Evolutionary conservation across 2,329 filamentous ascomycete species (phyloP).

Genomic region (Penicillium sp.): DNA sequence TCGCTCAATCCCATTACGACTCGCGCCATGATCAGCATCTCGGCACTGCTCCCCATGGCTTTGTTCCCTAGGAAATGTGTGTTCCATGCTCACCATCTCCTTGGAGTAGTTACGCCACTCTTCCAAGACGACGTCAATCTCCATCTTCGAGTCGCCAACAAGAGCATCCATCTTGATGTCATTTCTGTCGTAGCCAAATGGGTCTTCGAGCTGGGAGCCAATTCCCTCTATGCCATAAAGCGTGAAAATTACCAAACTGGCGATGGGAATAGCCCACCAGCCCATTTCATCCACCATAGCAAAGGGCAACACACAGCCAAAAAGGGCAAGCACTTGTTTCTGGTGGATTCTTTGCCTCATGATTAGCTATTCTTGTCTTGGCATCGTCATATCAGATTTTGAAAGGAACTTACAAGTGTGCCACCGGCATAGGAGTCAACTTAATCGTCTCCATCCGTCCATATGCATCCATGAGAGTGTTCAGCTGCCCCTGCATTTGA

Average conservation of each 20-base stretch:
- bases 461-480: conserved; percentile 57
- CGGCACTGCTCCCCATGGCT: conserved; percentile 17
- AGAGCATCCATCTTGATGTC: conserved; percentile 68
- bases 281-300: conserved; percentile 62
- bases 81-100: conserved; percentile 14
- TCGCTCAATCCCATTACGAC: conserved; percentile 9
- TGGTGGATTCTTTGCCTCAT: conserved; percentile 56
- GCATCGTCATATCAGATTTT: not conserved
- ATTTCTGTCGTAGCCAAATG: conserved; percentile 63
- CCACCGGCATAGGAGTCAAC: conserved; percentile 62
- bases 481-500: conserved; percentile 58
- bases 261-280: conserved; percentile 61
- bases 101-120: conserved; percentile 52
- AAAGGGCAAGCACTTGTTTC: conserved; percentile 62
- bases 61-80: conserved; percentile 11
- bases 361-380: not conserved
- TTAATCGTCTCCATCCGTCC: conserved; percentile 65
- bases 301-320: conserved; percentile 60
- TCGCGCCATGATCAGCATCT: conserved; percentile 4
- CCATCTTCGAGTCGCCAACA: conserved; percentile 58
- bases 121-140: conserved; percentile 57
- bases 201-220: conserved; percentile 62
- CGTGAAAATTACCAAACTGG: conserved; percentile 60
- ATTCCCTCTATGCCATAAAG: conserved; percentile 64
- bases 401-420: conserved; percentile 49